Evolutionary conservation across 306 rosid genomes (phyloP), one percentile per base, ranked within the genome.

Genomic region (Quercus alba): DNA sequence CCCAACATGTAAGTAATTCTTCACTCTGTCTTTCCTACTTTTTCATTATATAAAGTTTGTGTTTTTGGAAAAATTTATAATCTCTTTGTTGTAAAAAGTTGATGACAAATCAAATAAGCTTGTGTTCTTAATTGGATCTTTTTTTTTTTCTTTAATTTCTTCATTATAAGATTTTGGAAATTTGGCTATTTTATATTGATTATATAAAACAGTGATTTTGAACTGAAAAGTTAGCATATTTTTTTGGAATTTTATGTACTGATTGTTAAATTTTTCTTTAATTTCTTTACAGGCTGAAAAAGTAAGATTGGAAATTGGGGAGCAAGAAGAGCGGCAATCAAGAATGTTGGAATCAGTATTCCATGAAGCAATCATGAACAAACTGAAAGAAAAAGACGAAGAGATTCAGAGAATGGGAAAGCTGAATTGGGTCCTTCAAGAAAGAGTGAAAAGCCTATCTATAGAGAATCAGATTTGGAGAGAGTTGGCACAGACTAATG

Each of bases 381-480:
- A 86, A 26, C 5, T 94, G 58, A 90, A 74, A 55, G 97, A 91
- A 64, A 94, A 92, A 38, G 99, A 95, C n/a, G 98, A 91, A 3
- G 96, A 95, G 61, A 91, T 95, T 25, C 90, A 81, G 64, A 87
- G 88, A 57, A 86, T 93, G 74, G 87, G 87, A 13, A 95, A 91
- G 51, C 30, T 91, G 33, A 95, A 91, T 46, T 91, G 92, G 94
- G 83, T 72, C 0, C 92, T 95, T 10, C 92, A 90, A 73, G 98
- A 95, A 31, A 86, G 87, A 26, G 93, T 91, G 15, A 87, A 80
- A 33, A 79, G 57, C 21, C 66, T 95, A 4, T 89, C 85, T 41
- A 62, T 85, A 3, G 99, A 95, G 86, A 95, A 93, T 28, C 99
- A 95, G 58, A 70, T 90, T 8, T 92, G 97, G 97, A 85, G 85